These are phyloP conservation scores for Corylus heterophylla DNA, from an alignment of 306 rosid genomes.

Conservation along the genomic window DNA sequence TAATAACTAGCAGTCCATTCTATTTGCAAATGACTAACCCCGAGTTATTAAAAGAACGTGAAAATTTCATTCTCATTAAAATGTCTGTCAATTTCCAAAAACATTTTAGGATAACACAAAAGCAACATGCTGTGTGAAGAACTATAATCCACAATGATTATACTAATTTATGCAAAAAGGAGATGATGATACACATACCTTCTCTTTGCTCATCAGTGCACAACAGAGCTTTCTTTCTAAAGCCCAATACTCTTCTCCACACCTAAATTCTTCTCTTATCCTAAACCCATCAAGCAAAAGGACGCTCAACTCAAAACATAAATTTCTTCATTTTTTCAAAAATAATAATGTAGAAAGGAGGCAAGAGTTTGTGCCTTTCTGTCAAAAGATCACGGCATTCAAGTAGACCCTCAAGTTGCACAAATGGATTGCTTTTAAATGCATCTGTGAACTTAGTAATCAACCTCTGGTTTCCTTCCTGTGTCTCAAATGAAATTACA, in stretches of 20 bases:
- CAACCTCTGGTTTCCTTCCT: conserved; percentile 45
- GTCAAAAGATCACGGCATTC: conserved; percentile 59
- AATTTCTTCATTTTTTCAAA: background rate
- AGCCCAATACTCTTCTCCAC: conserved; percentile 86
- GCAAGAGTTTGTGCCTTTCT: conserved; percentile 46
- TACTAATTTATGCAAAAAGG: background rate
- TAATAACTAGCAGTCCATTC: background rate
- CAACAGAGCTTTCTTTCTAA: conserved; percentile 87
- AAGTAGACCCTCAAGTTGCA: conserved; percentile 56
- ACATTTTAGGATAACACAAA: background rate
- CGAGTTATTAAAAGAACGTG: background rate
- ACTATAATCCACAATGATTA: background rate
- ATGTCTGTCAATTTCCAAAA: background rate
- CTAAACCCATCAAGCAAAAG: conserved; percentile 42
- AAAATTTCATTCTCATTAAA: background rate
- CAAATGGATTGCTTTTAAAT: conserved; percentile 43
- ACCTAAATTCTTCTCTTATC: conserved; percentile 63
- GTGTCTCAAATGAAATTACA: conserved; percentile 23
- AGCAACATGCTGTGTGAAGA: background rate
- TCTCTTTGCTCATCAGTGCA: conserved; percentile 47
- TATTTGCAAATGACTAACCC: background rate
- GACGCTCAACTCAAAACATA: conserved; percentile 13
- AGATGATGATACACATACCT: conserved; percentile 41
- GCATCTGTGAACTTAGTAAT: conserved; percentile 35
- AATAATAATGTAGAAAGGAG: conserved; percentile 15